A percentile compares a stretch with the other conserved stretches of the same genome.
These are phyloP conservation scores for Phalaenopsis aphrodite DNA, from an alignment of 106 monocot genomes.

Conservation along the genomic window DNA sequence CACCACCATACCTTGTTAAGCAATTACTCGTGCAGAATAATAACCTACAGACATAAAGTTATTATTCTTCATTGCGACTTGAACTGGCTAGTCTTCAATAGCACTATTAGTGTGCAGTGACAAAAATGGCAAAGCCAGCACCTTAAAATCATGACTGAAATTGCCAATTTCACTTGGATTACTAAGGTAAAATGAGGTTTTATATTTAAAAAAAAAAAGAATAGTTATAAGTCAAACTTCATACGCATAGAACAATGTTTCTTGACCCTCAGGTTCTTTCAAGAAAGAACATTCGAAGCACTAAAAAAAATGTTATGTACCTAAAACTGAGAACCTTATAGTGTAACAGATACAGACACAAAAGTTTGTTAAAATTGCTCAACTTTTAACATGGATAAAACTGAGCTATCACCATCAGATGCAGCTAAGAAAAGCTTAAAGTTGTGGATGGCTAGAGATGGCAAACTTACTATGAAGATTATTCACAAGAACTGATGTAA, in stretches of 20 bases:
- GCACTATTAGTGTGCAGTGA: background rate
- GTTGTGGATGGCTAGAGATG: background rate
- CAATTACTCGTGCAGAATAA: too few species aligned
- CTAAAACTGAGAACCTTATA: background rate
- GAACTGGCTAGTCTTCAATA: background rate
- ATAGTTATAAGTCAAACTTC: background rate
- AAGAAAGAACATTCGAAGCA: background rate
- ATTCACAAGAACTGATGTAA: slow-evolving; percentile 79
- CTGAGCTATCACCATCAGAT: background rate
- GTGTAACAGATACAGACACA: background rate
- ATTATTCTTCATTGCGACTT: background rate
- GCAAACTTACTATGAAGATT: slow-evolving; percentile 77
- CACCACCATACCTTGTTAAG: too few species aligned
- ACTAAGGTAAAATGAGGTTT: background rate
- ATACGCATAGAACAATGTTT: background rate
- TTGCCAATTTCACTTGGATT: background rate
- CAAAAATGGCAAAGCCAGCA: background rate
- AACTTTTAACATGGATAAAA: background rate
- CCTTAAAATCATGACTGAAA: background rate
- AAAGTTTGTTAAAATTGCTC: background rate
- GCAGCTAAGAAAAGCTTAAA: background rate
- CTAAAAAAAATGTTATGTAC: background rate
- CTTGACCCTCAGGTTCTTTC: background rate
- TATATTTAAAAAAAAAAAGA: background rate
- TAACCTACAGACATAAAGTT: too few species aligned